Conservation (phyloP, 1,284 basidiomycete species). For the Microbotryum saponariae region DNA sequence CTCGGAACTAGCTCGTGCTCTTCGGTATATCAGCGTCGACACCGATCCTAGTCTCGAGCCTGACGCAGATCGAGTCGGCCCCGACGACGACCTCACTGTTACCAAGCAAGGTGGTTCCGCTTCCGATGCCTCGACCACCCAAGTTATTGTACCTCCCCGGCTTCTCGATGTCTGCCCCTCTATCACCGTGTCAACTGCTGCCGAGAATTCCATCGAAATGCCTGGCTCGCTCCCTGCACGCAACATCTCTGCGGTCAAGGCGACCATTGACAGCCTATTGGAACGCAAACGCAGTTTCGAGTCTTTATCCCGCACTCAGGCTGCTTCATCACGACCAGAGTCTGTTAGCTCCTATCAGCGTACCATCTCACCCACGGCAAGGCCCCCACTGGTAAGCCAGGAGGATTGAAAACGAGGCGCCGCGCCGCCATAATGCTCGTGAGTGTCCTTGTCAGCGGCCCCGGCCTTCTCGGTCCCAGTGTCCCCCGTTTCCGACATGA, state of each 20-base stretch:
- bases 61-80: not conserved
- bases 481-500: no score
- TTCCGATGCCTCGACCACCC: constrained; percentile 10
- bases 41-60: constrained; percentile 44
- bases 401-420: no score
- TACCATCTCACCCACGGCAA: constrained; percentile 23
- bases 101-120: not conserved
- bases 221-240: constrained; percentile 7
- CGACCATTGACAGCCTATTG: constrained; percentile 36
- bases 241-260: constrained; percentile 35
- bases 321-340: not conserved
- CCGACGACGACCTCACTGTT: not conserved
- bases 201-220: not conserved
- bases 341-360: not conserved
- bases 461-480: no score
- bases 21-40: constrained; percentile 47
- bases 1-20: constrained; percentile 73
- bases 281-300: constrained; percentile 20
- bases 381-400: constrained; percentile 14
- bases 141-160: constrained; percentile 24
- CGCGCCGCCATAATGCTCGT: no score
- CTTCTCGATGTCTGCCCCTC: constrained; percentile 20
- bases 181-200: constrained; percentile 21
- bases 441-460: no score
- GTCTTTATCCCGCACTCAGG: constrained; percentile 1